Evolutionary conservation across 2,329 filamentous ascomycete species (phyloP).

Genomic region (Fusarium multiceps): DNA sequence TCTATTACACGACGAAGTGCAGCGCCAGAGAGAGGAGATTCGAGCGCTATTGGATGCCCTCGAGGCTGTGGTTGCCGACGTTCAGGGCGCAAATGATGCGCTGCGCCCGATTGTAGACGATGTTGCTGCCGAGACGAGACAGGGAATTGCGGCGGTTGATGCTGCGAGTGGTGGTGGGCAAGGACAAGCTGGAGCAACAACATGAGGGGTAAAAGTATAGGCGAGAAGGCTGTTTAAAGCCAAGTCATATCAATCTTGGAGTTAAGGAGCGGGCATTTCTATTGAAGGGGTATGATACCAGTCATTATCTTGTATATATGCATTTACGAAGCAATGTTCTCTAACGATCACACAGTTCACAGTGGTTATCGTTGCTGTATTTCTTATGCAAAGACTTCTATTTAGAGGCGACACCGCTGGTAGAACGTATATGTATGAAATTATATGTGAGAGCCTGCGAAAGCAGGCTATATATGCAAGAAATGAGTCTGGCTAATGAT

Average conservation of each 20-base stretch:
- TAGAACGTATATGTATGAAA: slow-evolving; percentile 1
- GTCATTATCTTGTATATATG: slow-evolving; percentile 23
- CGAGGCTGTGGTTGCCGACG: slow-evolving; percentile 64
- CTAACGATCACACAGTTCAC: neutral
- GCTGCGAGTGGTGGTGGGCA: slow-evolving; percentile 14
- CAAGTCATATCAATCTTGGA: neutral
- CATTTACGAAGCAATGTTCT: slow-evolving; percentile 20
- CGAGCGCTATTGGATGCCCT: slow-evolving; percentile 61
- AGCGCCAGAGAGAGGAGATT: slow-evolving; percentile 66
- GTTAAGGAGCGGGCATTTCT: slow-evolving; percentile 3
- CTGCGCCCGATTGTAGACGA: slow-evolving; percentile 60
- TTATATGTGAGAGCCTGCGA: slow-evolving; percentile 10
- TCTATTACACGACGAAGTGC: slow-evolving; percentile 62
- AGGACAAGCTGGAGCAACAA: slow-evolving; percentile 9
- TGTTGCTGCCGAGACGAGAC: slow-evolving; percentile 62
- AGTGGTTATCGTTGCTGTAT: neutral
- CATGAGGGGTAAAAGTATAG: neutral
- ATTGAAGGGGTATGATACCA: slow-evolving; percentile 29
- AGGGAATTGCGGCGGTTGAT: slow-evolving; percentile 41
- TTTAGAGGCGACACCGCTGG: slow-evolving; percentile 14
- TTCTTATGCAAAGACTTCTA: slow-evolving; percentile 8
- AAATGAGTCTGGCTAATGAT: slow-evolving; percentile 16
- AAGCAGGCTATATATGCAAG: slow-evolving; percentile 6
- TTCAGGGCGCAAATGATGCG: slow-evolving; percentile 63
- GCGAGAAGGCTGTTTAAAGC: neutral